These are phyloP conservation scores for Sphaerosporella brunnea DNA, from an alignment of 495 filamentous ascomycete genomes.

Conservation along the genomic window DNA sequence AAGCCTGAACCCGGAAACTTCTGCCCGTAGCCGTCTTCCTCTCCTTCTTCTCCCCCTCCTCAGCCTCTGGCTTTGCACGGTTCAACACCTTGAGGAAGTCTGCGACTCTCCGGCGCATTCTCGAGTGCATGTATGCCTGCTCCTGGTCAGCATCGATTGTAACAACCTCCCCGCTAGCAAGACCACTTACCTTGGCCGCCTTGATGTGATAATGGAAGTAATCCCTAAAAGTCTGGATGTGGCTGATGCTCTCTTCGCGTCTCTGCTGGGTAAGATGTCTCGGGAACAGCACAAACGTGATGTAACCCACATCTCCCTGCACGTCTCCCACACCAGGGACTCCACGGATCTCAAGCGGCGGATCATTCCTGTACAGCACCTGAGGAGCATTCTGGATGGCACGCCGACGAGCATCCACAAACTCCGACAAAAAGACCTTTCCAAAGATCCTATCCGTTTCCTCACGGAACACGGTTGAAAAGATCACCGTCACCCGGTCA, in stretches of 20 bases:
- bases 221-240: constrained; percentile 98
- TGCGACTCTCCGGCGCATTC: constrained; percentile 90
- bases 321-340: constrained; percentile 58
- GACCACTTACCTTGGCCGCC: constrained; percentile 58
- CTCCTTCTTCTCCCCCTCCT: constrained; percentile 89
- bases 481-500: constrained; percentile 95
- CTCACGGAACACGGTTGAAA: constrained; percentile 93
- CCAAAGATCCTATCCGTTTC: constrained; percentile 95
- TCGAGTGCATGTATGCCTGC: constrained; percentile 89
- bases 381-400: constrained; percentile 96
- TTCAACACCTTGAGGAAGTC: constrained; percentile 89
- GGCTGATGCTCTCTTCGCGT: constrained; percentile 85
- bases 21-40: constrained; percentile 93
- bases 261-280: constrained; percentile 53
- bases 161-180: neutral
- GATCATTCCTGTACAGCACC: constrained; percentile 90
- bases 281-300: constrained; percentile 96
- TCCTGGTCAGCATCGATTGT: constrained; percentile 2
- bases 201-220: constrained; percentile 99
- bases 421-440: constrained; percentile 90
- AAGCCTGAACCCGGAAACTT: constrained; percentile 62
- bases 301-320: constrained; percentile 75
- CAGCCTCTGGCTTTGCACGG: constrained; percentile 67
- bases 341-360: constrained; percentile 74
- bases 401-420: constrained; percentile 84